Base-by-base conservation (phyloP, 768 basidiomycete species). In the Fibroporia radiculosa region DNA sequence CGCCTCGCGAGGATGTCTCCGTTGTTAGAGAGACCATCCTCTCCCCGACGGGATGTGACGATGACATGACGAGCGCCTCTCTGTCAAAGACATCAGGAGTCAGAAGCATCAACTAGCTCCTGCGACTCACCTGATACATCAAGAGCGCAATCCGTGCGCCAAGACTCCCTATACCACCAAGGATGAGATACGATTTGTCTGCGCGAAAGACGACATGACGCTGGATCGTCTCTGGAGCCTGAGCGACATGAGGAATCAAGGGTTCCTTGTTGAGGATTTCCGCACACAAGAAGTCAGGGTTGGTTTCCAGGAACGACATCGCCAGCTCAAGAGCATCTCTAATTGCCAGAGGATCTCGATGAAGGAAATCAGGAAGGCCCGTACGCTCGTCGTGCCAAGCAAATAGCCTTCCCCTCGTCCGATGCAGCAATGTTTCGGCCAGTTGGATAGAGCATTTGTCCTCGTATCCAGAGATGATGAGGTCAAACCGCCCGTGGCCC, bases 161-260 rank as follows among this genome's bases (percentile, higher is more conserved):
- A 13, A 72, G 46, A 10, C 60, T 59, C 2, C 69, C 66, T 24
- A 70, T 62, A 6, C 68, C 69, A 16, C 68, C 69, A 8, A 71
- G 34, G 6, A 70, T 55, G 4, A 71, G 26, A 44, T 71, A 70
- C 11, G 56, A 47, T 47, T 42, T 42, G 13, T 19, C 37, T 16
- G 22, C 31, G 24, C 42, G 32, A 44, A 67, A 62, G 18, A 62
- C 37, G 50, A 20, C 6, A 44, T 40, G 14, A 50, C 54, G 24
- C 51, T 48, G 14, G 53, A 22, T 3, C 31, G 20, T 38, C 40
- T 45, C 2, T 50, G 54, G 38, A 50, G n/a, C n/a, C n/a, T n/a
- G n/a, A n/a, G n/a, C n/a, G n/a, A n/a, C n/a, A n/a, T n/a, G n/a
- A n/a, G n/a, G n/a, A n/a, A n/a, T n/a, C n/a, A n/a, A n/a, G n/a